Conservation (phyloP, 306 rosid genomes). For the Quercus glauca region DNA sequence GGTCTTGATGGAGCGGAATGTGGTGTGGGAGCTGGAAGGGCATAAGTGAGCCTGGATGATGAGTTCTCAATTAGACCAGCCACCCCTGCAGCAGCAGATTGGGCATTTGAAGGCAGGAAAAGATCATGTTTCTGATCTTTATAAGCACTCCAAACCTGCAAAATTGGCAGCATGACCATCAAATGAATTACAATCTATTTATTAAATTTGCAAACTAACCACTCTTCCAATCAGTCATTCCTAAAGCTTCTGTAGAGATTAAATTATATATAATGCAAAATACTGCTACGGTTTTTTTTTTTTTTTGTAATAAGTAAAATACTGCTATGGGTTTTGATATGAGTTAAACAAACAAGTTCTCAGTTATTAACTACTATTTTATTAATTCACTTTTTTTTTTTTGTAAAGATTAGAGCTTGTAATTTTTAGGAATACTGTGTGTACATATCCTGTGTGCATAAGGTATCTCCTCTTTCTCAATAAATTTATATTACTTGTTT, state of each 20-base stretch:
- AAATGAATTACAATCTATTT: neutral
- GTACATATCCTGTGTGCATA: too few relatives aligned
- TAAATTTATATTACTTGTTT: too few relatives aligned
- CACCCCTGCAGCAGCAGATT: slow-evolving; percentile 96
- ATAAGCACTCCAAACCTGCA: slow-evolving; percentile 98
- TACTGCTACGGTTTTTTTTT: too few relatives aligned
- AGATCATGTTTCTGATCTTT: slow-evolving; percentile 98
- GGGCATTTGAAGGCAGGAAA: slow-evolving; percentile 98
- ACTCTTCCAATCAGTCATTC: neutral
- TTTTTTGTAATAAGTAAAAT: neutral
- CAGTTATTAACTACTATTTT: neutral
- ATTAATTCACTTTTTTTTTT: too few relatives aligned
- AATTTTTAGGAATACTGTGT: too few relatives aligned
- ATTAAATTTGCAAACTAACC: neutral
- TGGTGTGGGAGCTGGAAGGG: slow-evolving; percentile 81
- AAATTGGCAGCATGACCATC: neutral
- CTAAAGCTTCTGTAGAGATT: neutral
- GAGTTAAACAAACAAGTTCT: neutral
- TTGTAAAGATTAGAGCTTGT: too few relatives aligned
- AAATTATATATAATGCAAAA: neutral
- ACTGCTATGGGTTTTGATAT: neutral
- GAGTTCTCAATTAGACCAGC: slow-evolving; percentile 95
- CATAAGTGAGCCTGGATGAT: slow-evolving; percentile 78
- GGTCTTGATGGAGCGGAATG: slow-evolving; percentile 56
- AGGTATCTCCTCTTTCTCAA: too few relatives aligned